Evolutionary conservation across 495 filamentous ascomycete genomes (phyloP), one percentile per base, ranked within the genome.

Genomic region (Aspergillus cristatus): DNA sequence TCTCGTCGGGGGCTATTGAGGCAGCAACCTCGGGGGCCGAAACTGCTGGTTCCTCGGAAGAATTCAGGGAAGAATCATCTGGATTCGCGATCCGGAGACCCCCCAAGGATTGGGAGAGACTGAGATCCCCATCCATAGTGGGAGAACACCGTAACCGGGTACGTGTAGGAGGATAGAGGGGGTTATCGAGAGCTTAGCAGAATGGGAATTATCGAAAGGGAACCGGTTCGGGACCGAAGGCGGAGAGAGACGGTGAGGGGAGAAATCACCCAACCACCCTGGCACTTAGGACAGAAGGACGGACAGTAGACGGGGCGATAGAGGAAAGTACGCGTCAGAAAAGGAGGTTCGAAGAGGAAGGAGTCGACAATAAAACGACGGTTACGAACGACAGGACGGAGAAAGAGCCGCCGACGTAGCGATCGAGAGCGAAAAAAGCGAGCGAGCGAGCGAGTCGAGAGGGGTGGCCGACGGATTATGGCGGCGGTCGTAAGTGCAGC

Each of bases 81-180:
- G 93, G 91, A 58, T 99, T 99, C 43, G 93, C 93, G 53, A 97
- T 97, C 48, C 91, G 84, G 58, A 99, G 70, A 47, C 93, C 93
- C 37, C 93, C 93, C 46, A 99, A 72, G 41, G 86, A 83, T 62
- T 87, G 84, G 38, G 91, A 93, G 35, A 98, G 76, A 58, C 85
- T 96, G 47, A 95, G 63, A 62, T 96, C 90, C 53, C 84, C 84
- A 56, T 90, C 84, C 90, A 95, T 96, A 54, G 50, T 62, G 48
- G 48, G 38, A 46, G 20, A 24, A 8, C 4, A n/a, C 18, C 20
- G 20, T 24, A 24, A 24, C 20, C 4, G 20, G 35, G 6, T 24
- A 15, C n/a, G 12, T 33, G 14, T 10, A 6, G n/a, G 15, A 7
- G 6, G 28, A 32, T 4, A 22, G 20, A 32, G 14, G 22, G 14